Percentiles rank a stretch among this genome's conserved stretches.
Conservation (phyloP, 345 rosid genomes). For the Citrus mangshanensis region DNA sequence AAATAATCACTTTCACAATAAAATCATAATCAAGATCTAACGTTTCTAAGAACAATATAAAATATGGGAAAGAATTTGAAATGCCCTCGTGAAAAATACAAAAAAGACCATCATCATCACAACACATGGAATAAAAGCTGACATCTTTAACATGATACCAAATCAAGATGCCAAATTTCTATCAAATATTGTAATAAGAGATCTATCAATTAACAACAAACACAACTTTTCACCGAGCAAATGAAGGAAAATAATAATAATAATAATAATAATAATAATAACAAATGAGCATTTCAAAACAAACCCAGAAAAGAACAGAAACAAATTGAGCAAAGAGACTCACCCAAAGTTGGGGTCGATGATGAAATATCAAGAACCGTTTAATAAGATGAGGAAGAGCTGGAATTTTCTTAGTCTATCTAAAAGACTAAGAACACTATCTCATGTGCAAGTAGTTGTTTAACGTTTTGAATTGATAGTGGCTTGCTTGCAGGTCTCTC, state of each 20-base stretch:
- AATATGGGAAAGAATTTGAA: not conserved
- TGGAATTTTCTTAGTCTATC: not conserved
- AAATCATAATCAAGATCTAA: conserved; percentile 7
- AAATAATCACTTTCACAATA: not conserved
- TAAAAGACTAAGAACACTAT: not conserved
- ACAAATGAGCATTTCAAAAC: conserved; percentile 6
- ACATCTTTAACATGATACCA: not conserved
- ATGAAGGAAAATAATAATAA: not conserved
- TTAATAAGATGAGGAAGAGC: not conserved
- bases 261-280: not conserved
- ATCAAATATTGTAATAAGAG: conserved; percentile 2
- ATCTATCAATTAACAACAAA: conserved; percentile 19
- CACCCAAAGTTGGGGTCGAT: conserved; percentile 11
- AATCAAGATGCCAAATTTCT: not conserved
- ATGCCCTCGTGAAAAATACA: not conserved
- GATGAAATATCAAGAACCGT: conserved; percentile 7
- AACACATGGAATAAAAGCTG: not conserved
- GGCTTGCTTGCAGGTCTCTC: conserved; percentile 3
- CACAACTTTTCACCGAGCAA: not conserved
- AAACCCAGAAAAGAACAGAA: not conserved
- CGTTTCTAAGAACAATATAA: not conserved
- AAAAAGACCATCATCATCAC: not conserved
- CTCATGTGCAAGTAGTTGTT: not conserved
- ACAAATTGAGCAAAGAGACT: conserved; percentile 10
- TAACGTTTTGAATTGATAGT: conserved; percentile 4